A percentile compares a stretch with the other conserved stretches of the same genome.
Evolutionary conservation across 2,329 filamentous ascomycete genomes (phyloP).

Genomic region (Microcera coccophila): DNA sequence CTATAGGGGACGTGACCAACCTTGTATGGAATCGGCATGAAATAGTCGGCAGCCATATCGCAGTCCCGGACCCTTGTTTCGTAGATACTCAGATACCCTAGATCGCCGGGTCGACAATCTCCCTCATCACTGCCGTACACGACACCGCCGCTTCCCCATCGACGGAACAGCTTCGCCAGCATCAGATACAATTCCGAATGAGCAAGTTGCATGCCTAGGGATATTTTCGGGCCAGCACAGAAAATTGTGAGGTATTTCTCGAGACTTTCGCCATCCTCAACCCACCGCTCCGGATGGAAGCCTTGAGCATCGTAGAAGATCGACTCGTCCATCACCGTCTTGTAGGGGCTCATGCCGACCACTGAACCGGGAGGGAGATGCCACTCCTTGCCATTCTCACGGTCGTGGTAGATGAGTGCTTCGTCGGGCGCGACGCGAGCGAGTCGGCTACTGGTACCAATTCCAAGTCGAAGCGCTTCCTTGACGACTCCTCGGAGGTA

Average conservation of each 20-base stretch:
- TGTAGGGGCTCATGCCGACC: constrained; percentile 37
- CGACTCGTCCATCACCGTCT: constrained; percentile 32
- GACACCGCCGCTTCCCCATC: constrained; percentile 34
- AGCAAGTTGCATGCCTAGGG: constrained; percentile 37
- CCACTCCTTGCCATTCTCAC: constrained; percentile 24
- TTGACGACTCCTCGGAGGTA: constrained; percentile 50
- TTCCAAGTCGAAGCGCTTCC: constrained; percentile 48
- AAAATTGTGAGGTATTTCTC: constrained; percentile 35
- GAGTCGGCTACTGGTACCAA: constrained; percentile 44
- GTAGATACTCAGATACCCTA: constrained; percentile 34
- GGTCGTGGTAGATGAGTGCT: constrained; percentile 29
- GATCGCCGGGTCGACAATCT: constrained; percentile 32
- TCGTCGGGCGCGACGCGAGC: constrained; percentile 45
- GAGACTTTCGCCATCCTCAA: constrained; percentile 30
- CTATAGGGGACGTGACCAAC: constrained; percentile 13
- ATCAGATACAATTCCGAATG: constrained; percentile 37
- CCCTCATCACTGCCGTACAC: constrained; percentile 28
- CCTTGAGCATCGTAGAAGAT: constrained; percentile 32
- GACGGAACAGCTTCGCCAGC: constrained; percentile 36
- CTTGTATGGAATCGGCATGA: constrained; percentile 38
- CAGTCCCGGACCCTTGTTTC: constrained; percentile 34
- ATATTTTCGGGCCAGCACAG: constrained; percentile 34
- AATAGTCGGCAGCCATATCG: constrained; percentile 37
- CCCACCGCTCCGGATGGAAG: constrained; percentile 37
- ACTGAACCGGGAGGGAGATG: constrained; percentile 32